These are phyloP conservation scores for Trapa bicornis DNA, from an alignment of 345 rosid genomes.

Conservation along the genomic window DNA sequence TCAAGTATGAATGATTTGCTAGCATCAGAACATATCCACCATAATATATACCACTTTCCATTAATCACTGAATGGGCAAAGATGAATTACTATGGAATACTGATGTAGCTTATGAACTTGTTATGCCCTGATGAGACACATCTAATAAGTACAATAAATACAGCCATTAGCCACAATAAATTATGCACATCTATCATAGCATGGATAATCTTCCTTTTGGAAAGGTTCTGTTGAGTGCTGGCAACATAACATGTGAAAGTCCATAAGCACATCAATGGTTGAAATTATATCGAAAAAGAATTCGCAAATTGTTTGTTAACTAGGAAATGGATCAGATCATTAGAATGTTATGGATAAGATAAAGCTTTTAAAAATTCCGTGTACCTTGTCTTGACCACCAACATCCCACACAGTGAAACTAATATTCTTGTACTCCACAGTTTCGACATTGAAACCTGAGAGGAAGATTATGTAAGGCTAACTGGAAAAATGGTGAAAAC, in stretches of 20 bases:
- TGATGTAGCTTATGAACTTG: conserved; percentile 29
- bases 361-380: neutral
- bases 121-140: no score
- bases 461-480: neutral
- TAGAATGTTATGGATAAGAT: neutral
- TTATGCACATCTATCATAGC: neutral
- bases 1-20: no score
- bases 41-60: conserved; percentile 14
- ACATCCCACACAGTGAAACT: conserved; percentile 78
- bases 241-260: conserved; percentile 8
- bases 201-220: neutral
- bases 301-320: neutral
- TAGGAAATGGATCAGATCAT: neutral
- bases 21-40: conserved; percentile 15
- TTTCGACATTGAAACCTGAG: conserved; percentile 62
- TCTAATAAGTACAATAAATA: neutral
- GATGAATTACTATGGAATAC: conserved; percentile 15
- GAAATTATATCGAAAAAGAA: neutral
- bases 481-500: neutral
- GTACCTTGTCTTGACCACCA: conserved; percentile 69
- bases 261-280: conserved; percentile 10
- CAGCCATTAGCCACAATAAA: neutral
- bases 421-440: conserved; percentile 69
- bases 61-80: conserved; percentile 9
- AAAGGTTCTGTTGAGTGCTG: conserved; percentile 8